Percentiles rank a stretch among this genome's conserved stretches.
Evolutionary conservation across 495 filamentous ascomycete species (phyloP).

Genomic region (Wilcoxina mikolae): DNA sequence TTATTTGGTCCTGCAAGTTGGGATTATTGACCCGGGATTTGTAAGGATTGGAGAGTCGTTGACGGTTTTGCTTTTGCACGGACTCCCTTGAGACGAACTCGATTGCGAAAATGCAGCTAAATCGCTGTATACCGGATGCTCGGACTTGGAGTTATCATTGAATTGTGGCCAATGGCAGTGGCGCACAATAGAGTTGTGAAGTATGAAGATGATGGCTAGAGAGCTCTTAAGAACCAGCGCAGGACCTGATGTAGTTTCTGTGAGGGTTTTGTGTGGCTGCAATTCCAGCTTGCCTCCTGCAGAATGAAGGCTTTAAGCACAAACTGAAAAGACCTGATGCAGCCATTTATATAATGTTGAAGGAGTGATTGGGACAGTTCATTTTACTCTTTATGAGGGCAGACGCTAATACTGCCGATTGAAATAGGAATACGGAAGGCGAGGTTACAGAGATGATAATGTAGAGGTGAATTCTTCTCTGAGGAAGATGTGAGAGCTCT

Average conservation of each 20-base stretch:
- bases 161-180: conserved; percentile 6
- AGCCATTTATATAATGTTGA: neutral
- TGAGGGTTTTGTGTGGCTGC: conserved; percentile 1
- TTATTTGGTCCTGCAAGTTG: neutral
- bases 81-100: neutral
- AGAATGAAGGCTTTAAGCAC: neutral
- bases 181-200: neutral
- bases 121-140: neutral
- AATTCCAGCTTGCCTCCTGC: neutral
- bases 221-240: neutral
- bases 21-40: neutral
- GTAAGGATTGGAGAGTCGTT: neutral
- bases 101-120: neutral
- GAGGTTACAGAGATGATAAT: neutral
- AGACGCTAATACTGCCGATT: neutral
- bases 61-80: neutral
- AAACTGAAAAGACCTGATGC: conserved; percentile 3
- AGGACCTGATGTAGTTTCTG: neutral
- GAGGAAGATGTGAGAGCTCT: neutral
- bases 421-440: neutral
- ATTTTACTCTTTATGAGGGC: no score
- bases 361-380: neutral
- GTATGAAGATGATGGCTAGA: neutral
- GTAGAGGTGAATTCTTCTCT: neutral
- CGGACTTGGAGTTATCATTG: neutral